Conservation (phyloP, 805 yeast genomes). For the Zygosaccharomyces kombuchaensis region DNA sequence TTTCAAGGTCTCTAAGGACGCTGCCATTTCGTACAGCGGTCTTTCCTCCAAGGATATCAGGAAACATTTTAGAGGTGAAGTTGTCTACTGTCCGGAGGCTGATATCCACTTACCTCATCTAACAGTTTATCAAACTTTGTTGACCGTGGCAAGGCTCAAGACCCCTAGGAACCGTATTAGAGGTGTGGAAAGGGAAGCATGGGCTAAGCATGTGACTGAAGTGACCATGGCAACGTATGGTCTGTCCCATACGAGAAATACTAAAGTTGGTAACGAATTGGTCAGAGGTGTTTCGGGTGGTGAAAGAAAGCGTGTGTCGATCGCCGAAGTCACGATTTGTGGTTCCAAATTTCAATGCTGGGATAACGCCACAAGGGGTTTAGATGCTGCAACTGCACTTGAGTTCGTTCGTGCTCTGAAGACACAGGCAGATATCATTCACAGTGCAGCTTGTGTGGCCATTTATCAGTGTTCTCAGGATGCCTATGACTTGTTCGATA, state of each 20-base stretch:
- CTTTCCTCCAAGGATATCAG: conserved; percentile 46
- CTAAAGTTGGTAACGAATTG: conserved; percentile 57
- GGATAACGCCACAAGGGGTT: conserved; percentile 83
- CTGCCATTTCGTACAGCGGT: conserved; percentile 51
- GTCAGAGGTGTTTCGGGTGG: conserved; percentile 80
- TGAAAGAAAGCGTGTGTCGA: conserved; percentile 79
- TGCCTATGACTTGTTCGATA: conserved; percentile 59
- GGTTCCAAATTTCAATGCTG: conserved; percentile 63
- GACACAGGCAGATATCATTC: conserved; percentile 49
- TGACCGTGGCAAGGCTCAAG: conserved; percentile 56
- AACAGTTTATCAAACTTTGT: conserved; percentile 61
- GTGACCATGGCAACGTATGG: conserved; percentile 56
- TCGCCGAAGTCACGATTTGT: conserved; percentile 69
- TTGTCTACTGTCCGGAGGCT: conserved; percentile 62
- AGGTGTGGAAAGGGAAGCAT: conserved; percentile 51
- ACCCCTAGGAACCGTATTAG: conserved; percentile 59
- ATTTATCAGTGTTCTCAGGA: conserved; percentile 67
- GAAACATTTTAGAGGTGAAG: conserved; percentile 60
- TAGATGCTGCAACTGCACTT: conserved; percentile 79
- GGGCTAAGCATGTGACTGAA: conserved; percentile 49
- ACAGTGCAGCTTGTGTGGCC: conserved; percentile 59
- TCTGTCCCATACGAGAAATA: conserved; percentile 52
- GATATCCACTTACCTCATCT: conserved; percentile 67
- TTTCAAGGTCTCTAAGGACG: conserved; percentile 44
- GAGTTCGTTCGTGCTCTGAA: conserved; percentile 67